phyloP scores from a whole-genome alignment of 2,329 filamentous ascomycete genomes.

The Sporothrix humicola region DNA sequence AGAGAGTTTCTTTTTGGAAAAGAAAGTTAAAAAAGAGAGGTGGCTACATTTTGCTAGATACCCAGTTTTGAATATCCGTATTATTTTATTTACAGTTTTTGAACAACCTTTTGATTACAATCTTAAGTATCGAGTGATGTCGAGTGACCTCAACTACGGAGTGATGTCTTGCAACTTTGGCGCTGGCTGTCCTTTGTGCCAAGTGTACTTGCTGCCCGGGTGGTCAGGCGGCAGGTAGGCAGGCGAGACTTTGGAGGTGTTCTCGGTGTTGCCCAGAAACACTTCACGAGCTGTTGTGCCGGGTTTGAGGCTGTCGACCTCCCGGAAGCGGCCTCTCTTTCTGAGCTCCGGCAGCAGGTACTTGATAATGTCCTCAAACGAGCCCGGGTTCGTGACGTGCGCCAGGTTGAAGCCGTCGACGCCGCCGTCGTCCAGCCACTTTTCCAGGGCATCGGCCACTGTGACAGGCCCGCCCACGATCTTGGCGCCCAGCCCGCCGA shows the following conservation, averaged over 20 bases:
- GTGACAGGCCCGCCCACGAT: conserved; percentile 67
- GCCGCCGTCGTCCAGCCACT: conserved; percentile 70
- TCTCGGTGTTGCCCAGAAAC: conserved; percentile 32
- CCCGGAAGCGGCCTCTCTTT: conserved; percentile 51
- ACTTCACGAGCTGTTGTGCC: conserved; percentile 34
- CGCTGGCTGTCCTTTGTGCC: conserved; percentile 27
- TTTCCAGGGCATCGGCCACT: conserved; percentile 71
- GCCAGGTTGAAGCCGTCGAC: conserved; percentile 77
- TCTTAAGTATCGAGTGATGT: background rate
- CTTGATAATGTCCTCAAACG: conserved; percentile 69
- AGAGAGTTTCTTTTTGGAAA: background rate
- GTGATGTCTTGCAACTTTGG: conserved; percentile 25
- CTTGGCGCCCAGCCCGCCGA: conserved; percentile 38
- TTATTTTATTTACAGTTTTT: background rate
- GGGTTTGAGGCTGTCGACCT: background rate
- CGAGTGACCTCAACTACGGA: background rate
- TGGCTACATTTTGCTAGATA: conserved; percentile 15
- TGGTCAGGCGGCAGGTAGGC: conserved; percentile 24
- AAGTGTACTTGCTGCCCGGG: conserved; percentile 27
- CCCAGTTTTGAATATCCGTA: background rate
- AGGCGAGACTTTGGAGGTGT: conserved; percentile 23
- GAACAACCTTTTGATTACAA: no score
- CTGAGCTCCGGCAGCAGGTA: conserved; percentile 67
- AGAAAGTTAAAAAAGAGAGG: background rate
- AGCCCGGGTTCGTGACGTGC: conserved; percentile 54